phyloP scores from a whole-genome alignment of 257 asterid species.

The Fraxinus pennsylvanica region DNA sequence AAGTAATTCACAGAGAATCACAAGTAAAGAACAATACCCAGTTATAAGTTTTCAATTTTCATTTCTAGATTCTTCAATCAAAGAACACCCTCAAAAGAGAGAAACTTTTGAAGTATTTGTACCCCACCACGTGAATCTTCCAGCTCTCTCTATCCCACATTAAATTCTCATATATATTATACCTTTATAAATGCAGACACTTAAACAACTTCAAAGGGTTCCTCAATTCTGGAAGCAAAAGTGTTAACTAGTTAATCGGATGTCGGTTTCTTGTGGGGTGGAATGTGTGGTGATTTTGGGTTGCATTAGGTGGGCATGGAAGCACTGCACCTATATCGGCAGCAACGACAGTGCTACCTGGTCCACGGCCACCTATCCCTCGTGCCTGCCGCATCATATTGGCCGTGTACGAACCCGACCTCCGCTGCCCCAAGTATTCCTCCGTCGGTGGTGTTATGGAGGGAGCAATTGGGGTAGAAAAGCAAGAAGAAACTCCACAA shows the following conservation, averaged over 20 bases:
- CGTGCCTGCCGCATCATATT: conserved; percentile 77
- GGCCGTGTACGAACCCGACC: conserved; percentile 85
- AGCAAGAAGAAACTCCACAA: no score
- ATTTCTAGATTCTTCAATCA: conserved; percentile 17
- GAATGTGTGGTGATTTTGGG: conserved; percentile 74
- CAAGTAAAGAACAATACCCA: conserved; percentile 23
- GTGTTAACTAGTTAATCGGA: conserved; percentile 28
- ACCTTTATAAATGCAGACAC: not conserved
- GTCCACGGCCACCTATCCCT: conserved; percentile 81
- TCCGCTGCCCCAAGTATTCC: conserved; percentile 30
- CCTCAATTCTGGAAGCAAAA: not conserved
- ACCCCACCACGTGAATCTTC: conserved; percentile 31
- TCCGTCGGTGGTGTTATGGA: conserved; percentile 48
- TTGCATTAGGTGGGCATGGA: conserved; percentile 95
- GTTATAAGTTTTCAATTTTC: conserved; percentile 17
- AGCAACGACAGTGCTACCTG: conserved; percentile 85
- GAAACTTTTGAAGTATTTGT: conserved; percentile 17
- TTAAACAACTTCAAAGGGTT: not conserved
- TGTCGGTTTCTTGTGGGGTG: conserved; percentile 75
- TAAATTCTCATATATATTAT: conserved; percentile 11
- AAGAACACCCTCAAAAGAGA: conserved; percentile 16
- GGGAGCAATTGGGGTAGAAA: no score
- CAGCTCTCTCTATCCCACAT: conserved; percentile 15
- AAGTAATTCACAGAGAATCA: not conserved
- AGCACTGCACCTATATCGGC: conserved; percentile 94